Percentiles rank a stretch among this genome's conserved stretches.
phyloP scores from a whole-genome alignment of 139 green algal species.

The Coccomyxa sp. region DNA sequence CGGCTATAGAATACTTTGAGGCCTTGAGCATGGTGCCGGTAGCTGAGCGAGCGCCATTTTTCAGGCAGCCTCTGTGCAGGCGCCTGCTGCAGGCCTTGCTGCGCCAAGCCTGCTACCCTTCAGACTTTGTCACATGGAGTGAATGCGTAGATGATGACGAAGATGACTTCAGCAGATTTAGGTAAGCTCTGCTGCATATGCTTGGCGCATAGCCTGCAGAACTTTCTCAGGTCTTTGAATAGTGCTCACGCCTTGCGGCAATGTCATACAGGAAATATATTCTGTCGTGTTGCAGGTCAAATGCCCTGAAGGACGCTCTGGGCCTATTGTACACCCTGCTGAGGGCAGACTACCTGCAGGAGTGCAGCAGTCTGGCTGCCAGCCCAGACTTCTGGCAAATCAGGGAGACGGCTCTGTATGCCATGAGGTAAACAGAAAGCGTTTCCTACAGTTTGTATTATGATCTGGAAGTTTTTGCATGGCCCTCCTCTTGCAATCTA shows the following conservation, averaged over 20 bases:
- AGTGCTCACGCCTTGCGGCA: neutral
- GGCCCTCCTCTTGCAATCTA: neutral
- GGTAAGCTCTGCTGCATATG: neutral
- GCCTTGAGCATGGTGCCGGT: neutral
- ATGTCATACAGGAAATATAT: neutral
- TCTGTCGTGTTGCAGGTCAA: slow-evolving; percentile 11
- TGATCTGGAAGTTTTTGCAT: neutral
- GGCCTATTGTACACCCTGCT: slow-evolving; percentile 10
- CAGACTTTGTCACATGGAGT: slow-evolving; percentile 11
- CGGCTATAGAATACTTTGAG: slow-evolving; percentile 11
- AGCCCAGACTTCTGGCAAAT: neutral
- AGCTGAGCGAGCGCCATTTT: neutral
- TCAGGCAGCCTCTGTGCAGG: slow-evolving; percentile 5
- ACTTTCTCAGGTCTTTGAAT: neutral
- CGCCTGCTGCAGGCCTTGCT: slow-evolving; percentile 9
- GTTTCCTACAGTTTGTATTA: neutral
- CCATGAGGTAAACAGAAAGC: neutral
- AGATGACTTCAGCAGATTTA: slow-evolving; percentile 15
- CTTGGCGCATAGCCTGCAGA: neutral
- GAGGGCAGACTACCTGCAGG: slow-evolving; percentile 3
- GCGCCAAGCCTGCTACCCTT: slow-evolving; percentile 7
- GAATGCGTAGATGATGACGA: slow-evolving; percentile 16
- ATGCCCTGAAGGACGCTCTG: slow-evolving; percentile 9
- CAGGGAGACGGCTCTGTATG: neutral
- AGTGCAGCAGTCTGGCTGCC: neutral